These are phyloP conservation scores for Nitzschia sp. DNA, from an alignment of 108 stramenopile species.

Conservation along the genomic window DNA sequence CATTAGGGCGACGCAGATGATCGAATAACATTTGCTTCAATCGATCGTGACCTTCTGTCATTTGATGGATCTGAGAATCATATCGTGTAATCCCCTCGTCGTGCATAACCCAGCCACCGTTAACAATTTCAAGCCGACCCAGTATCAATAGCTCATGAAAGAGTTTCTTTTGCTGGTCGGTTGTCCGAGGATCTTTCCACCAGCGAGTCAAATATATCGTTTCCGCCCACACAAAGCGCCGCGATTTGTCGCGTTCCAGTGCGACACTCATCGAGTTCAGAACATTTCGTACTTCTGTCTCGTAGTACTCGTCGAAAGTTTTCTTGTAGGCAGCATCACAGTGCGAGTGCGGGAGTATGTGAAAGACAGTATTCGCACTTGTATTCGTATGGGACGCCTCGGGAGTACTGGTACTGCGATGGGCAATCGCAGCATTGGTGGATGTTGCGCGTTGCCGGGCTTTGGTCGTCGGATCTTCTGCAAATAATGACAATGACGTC, in stretches of 20 bases:
- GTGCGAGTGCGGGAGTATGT: slow-evolving; percentile 53
- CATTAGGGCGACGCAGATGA: slow-evolving; percentile 9
- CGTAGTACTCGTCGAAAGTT: slow-evolving; percentile 65
- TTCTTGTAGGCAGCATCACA: slow-evolving; percentile 65
- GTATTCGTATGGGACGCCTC: not conserved
- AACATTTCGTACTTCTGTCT: slow-evolving; percentile 43
- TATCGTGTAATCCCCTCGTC: slow-evolving; percentile 56
- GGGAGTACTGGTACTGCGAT: not conserved
- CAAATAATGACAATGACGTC: too few species aligned
- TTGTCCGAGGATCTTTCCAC: slow-evolving; percentile 45
- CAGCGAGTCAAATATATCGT: slow-evolving; percentile 62
- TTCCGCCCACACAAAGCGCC: slow-evolving; percentile 65
- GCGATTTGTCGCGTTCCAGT: slow-evolving; percentile 21
- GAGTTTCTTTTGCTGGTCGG: slow-evolving; percentile 10
- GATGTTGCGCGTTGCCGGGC: too few species aligned
- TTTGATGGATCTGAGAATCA: slow-evolving; percentile 53
- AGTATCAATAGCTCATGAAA: slow-evolving; percentile 4
- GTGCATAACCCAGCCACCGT: slow-evolving; percentile 58
- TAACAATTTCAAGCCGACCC: slow-evolving; percentile 53
- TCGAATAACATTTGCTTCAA: slow-evolving; percentile 34
- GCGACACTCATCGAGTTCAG: slow-evolving; percentile 34
- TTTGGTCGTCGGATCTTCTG: too few species aligned
- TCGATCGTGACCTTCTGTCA: slow-evolving; percentile 56
- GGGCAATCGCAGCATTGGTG: too few species aligned
- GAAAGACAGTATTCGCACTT: not conserved